These are phyloP conservation scores for Cladophialophora bantiana DNA, from an alignment of 2,329 filamentous ascomycete species.

Conservation along the genomic window DNA sequence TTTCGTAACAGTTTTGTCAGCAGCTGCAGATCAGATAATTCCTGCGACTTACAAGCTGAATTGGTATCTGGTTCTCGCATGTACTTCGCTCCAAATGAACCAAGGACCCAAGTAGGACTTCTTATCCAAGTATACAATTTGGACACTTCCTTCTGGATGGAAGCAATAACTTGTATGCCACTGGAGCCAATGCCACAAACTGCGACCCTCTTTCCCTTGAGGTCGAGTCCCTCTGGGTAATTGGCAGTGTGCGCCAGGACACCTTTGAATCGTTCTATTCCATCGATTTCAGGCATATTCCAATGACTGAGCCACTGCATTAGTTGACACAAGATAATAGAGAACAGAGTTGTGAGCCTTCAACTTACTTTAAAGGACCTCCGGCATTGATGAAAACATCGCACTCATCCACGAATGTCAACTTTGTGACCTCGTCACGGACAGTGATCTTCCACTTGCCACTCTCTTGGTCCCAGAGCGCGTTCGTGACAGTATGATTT, in stretches of 20 bases:
- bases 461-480: conserved; percentile 43
- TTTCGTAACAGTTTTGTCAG: not conserved
- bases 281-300: conserved; percentile 49
- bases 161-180: conserved; percentile 45
- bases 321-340: not conserved
- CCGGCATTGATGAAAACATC: conserved; percentile 43
- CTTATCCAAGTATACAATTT: conserved; percentile 44
- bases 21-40: not conserved
- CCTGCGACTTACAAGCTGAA: conserved; percentile 25
- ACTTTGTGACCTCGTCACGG: conserved; percentile 29
- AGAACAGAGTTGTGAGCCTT: no score
- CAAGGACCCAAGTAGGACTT: conserved; percentile 43
- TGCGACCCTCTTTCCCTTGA: conserved; percentile 40
- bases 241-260: conserved; percentile 45
- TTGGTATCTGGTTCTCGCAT: conserved; percentile 38
- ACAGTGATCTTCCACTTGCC: conserved; percentile 43
- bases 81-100: conserved; percentile 37
- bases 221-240: conserved; percentile 44
- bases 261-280: conserved; percentile 47
- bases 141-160: conserved; percentile 48
- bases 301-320: conserved; percentile 37
- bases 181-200: conserved; percentile 41
- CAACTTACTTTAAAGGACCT: conserved; percentile 49
- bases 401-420: conserved; percentile 37
- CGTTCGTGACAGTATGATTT: conserved; percentile 40